Evolutionary conservation across 805 yeast species (phyloP).

Genomic region (Hanseniaspora lachancei): DNA sequence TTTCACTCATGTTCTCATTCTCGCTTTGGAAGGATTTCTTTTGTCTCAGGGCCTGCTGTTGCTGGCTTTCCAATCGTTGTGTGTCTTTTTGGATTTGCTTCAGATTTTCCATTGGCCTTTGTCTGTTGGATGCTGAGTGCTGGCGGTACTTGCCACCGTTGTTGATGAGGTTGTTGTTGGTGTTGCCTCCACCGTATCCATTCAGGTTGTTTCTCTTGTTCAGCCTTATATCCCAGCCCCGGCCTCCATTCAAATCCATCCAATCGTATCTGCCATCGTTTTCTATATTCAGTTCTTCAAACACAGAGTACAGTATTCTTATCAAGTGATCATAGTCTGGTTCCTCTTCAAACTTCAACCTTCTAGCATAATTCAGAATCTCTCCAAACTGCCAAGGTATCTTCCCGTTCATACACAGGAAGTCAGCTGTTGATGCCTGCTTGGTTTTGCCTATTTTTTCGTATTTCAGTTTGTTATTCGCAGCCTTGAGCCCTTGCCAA

Average conservation of each 20-base stretch:
- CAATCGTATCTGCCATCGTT: slow-evolving; percentile 67
- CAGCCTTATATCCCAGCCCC: slow-evolving; percentile 66
- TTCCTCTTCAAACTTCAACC: slow-evolving; percentile 61
- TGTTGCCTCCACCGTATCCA: slow-evolving; percentile 67
- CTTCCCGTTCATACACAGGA: slow-evolving; percentile 40
- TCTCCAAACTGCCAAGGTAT: slow-evolving; percentile 65
- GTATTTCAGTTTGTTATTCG: slow-evolving; percentile 69
- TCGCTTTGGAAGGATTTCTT: not conserved
- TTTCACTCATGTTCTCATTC: not conserved
- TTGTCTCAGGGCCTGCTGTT: not conserved
- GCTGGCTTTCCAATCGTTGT: slow-evolving; percentile 10
- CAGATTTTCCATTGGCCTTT: slow-evolving; percentile 10
- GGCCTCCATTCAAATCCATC: slow-evolving; percentile 67
- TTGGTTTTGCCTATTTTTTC: slow-evolving; percentile 77
- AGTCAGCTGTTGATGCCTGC: slow-evolving; percentile 51
- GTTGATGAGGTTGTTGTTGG: slow-evolving; percentile 24
- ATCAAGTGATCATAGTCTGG: slow-evolving; percentile 64
- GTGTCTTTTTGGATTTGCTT: slow-evolving; percentile 8
- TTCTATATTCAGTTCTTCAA: slow-evolving; percentile 43
- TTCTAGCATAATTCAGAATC: slow-evolving; percentile 55
- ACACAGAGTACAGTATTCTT: slow-evolving; percentile 44
- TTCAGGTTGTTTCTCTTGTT: slow-evolving; percentile 70
- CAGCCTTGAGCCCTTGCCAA: slow-evolving; percentile 85
- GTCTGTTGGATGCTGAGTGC: slow-evolving; percentile 15
- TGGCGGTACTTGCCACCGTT: slow-evolving; percentile 17